Evolutionary conservation across 768 basidiomycete species (phyloP).

Genomic region (Cystobasidium onofrii): DNA sequence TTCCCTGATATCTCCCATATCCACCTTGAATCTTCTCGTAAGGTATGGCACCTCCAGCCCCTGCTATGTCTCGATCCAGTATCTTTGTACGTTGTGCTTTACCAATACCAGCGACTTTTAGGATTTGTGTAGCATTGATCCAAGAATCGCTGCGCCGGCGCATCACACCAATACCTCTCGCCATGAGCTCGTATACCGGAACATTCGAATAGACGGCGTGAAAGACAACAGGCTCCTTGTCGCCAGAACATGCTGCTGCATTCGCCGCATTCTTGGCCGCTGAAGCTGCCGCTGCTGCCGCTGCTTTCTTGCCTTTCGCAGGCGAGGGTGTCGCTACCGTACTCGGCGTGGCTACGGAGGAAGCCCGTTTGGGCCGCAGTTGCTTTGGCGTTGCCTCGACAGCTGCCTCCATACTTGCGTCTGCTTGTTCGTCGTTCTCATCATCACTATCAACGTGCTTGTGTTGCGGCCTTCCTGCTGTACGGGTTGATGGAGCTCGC

Average conservation of each 20-base stretch:
- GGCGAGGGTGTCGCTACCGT: constrained; percentile 1
- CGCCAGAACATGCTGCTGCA: background rate
- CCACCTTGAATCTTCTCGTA: constrained; percentile 99
- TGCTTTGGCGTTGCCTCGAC: background rate
- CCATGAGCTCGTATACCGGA: constrained; percentile 78
- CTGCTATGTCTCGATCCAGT: constrained; percentile 71
- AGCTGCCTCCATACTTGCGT: background rate
- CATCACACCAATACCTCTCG: constrained; percentile 99
- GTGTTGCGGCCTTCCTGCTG: background rate
- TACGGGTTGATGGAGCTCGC: background rate
- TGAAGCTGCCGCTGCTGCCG: background rate
- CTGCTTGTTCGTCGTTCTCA: background rate
- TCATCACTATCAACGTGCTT: background rate
- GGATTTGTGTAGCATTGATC: constrained; percentile 97
- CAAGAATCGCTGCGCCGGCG: constrained; percentile 85
- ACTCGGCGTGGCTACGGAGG: background rate
- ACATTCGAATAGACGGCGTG: constrained; percentile 37
- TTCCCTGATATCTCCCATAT: constrained; percentile 98
- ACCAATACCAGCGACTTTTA: constrained; percentile 96
- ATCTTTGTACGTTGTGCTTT: constrained; percentile 96
- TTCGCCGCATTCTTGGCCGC: background rate
- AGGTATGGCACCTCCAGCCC: constrained; percentile 54
- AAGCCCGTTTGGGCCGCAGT: background rate
- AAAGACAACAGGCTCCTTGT: constrained; percentile 14
- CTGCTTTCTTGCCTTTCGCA: constrained; percentile 7